These are phyloP conservation scores for Acacia pycnantha DNA, from an alignment of 331 rosid genomes.

Conservation along the genomic window DNA sequence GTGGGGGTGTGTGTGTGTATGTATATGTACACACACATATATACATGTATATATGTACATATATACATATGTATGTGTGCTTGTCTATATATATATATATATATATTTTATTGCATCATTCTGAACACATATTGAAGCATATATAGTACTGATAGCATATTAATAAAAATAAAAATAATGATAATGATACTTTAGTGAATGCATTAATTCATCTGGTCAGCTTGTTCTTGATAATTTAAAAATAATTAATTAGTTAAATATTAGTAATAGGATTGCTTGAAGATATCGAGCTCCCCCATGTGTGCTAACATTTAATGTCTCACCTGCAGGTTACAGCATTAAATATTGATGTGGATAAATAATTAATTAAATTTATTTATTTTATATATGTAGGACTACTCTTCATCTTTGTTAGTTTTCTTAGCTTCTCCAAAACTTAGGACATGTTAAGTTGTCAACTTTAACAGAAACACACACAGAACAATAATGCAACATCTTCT, in stretches of 20 bases:
- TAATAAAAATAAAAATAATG: background rate
- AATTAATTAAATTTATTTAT: slow-evolving; percentile 3
- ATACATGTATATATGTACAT: too few species aligned
- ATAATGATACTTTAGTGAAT: background rate
- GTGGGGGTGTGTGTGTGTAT: too few species aligned
- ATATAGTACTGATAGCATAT: background rate
- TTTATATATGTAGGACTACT: background rate
- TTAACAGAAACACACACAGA: background rate
- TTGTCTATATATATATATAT: too few species aligned
- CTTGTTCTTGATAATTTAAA: background rate
- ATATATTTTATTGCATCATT: background rate
- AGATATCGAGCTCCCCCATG: background rate
- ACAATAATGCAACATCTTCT: background rate
- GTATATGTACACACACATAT: too few species aligned
- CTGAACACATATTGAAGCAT: background rate
- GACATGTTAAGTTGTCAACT: background rate
- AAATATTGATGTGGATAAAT: background rate
- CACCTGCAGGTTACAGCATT: slow-evolving; percentile 16
- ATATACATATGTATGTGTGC: too few species aligned
- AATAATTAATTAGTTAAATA: background rate
- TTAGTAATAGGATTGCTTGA: background rate
- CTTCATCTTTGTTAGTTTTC: background rate
- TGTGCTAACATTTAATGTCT: slow-evolving; percentile 21
- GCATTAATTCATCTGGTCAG: background rate
- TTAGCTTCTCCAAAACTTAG: background rate